Percentiles rank a stretch among this genome's conserved stretches.
phyloP scores from a whole-genome alignment of 306 rosid species.

The Pyrus bretschneideri region DNA sequence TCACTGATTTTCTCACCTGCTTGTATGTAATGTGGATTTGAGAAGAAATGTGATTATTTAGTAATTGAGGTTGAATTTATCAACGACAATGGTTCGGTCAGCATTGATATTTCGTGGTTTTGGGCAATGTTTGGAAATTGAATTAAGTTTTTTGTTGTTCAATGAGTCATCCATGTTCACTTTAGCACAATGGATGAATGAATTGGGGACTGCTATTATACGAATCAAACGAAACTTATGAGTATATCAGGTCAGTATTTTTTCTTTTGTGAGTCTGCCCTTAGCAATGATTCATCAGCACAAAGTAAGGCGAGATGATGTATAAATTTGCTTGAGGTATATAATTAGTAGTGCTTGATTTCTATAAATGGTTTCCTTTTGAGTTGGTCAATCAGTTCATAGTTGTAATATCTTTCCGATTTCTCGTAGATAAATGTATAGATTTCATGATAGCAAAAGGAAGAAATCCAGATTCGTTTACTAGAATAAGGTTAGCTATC shows the following conservation, averaged over 20 bases:
- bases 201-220: background rate
- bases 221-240: background rate
- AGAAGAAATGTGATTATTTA: background rate
- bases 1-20: background rate
- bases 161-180: background rate
- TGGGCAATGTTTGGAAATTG: background rate
- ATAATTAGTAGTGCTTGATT: background rate
- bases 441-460: background rate
- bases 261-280: background rate
- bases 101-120: background rate
- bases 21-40: background rate
- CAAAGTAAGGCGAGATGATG: background rate
- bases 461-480: background rate
- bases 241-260: background rate
- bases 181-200: background rate
- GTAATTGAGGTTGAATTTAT: background rate
- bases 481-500: background rate
- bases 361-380: background rate
- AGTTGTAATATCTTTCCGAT: background rate
- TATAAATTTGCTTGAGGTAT: background rate
- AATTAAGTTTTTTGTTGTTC: background rate
- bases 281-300: background rate
- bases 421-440: background rate
- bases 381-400: background rate
- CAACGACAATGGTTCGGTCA: background rate